phyloP scores from a whole-genome alignment of 2,329 filamentous ascomycete genomes.

The Epichloe hybrida region DNA sequence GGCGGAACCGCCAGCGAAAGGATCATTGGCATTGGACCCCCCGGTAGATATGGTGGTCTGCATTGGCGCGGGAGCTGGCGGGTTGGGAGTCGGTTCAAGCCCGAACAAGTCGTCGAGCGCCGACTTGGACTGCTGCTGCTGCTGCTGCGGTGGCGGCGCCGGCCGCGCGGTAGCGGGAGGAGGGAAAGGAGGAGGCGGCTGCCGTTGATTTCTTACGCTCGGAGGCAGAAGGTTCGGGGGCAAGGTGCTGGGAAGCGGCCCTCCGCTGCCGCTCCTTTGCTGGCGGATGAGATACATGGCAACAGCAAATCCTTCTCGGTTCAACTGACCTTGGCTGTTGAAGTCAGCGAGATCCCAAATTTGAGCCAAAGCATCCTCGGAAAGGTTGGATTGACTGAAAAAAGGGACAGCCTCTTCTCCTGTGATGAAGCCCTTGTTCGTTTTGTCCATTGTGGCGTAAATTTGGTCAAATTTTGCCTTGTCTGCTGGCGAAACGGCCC shows the following conservation, averaged over 20 bases:
- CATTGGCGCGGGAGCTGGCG: constrained; percentile 39
- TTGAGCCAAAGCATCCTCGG: constrained; percentile 78
- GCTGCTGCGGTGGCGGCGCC: constrained; percentile 26
- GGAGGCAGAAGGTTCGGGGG: constrained; percentile 76
- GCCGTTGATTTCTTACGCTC: constrained; percentile 53
- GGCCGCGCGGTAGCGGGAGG: constrained; percentile 37
- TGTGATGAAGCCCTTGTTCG: constrained; percentile 69
- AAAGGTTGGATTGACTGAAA: constrained; percentile 86
- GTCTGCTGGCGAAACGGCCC: constrained; percentile 71
- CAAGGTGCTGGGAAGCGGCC: constrained; percentile 58
- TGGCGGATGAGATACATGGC: constrained; percentile 95
- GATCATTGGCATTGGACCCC: constrained; percentile 56
- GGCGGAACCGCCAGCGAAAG: constrained; percentile 41
- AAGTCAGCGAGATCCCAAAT: constrained; percentile 98
- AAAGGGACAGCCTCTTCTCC: constrained; percentile 92
- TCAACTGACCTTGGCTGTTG: constrained; percentile 75
- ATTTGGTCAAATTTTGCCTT: constrained; percentile 81
- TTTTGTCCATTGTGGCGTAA: constrained; percentile 71
- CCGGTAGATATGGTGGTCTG: constrained; percentile 58
- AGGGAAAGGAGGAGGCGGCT: constrained; percentile 9
- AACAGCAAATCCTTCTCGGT: constrained; percentile 84
- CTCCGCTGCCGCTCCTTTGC: constrained; percentile 57
- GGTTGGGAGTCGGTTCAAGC: constrained; percentile 48
- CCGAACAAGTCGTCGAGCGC: constrained; percentile 91
- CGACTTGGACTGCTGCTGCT: constrained; percentile 50